These are phyloP conservation scores for Fonsecaea nubica DNA, from an alignment of 2,329 filamentous ascomycete genomes.

Conservation along the genomic window DNA sequence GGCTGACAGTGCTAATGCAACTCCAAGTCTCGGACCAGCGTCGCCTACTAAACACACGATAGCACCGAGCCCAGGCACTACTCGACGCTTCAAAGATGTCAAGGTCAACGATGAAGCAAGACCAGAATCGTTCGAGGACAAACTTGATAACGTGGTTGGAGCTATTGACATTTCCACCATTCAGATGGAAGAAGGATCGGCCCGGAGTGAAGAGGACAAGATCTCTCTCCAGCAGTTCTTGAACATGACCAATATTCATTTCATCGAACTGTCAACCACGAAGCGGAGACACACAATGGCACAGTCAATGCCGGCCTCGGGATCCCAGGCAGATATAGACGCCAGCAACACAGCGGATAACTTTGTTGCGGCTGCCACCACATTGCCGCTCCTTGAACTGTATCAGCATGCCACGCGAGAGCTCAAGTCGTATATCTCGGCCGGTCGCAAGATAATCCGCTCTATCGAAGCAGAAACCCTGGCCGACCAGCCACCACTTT, in stretches of 20 bases:
- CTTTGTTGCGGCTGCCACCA: constrained; percentile 81
- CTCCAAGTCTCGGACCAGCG: constrained; percentile 51
- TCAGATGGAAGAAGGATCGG: constrained; percentile 31
- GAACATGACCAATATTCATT: constrained; percentile 93
- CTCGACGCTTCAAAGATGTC: constrained; percentile 63
- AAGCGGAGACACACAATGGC: constrained; percentile 82
- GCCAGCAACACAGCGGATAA: constrained; percentile 29
- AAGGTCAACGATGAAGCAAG: constrained; percentile 27
- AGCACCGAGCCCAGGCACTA: constrained; percentile 63
- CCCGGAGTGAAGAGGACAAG: constrained; percentile 56
- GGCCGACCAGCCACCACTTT: constrained; percentile 87
- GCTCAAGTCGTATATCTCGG: constrained; percentile 94
- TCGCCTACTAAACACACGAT: constrained; percentile 58
- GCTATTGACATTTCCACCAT: constrained; percentile 38
- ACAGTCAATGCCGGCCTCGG: constrained; percentile 24
- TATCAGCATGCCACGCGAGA: constrained; percentile 90
- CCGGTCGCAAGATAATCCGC: constrained; percentile 85
- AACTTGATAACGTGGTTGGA: constrained; percentile 42
- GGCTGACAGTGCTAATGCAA: constrained; percentile 40
- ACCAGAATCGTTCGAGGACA: constrained; percentile 42
- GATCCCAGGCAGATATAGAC: constrained; percentile 21
- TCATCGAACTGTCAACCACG: constrained; percentile 98
- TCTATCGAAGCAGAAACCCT: constrained; percentile 89
- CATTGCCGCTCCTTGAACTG: constrained; percentile 87
- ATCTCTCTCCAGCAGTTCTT: constrained; percentile 92